These are phyloP conservation scores for Coniochaeta ligniaria DNA, from an alignment of 2,329 filamentous ascomycete genomes.

Conservation along the genomic window DNA sequence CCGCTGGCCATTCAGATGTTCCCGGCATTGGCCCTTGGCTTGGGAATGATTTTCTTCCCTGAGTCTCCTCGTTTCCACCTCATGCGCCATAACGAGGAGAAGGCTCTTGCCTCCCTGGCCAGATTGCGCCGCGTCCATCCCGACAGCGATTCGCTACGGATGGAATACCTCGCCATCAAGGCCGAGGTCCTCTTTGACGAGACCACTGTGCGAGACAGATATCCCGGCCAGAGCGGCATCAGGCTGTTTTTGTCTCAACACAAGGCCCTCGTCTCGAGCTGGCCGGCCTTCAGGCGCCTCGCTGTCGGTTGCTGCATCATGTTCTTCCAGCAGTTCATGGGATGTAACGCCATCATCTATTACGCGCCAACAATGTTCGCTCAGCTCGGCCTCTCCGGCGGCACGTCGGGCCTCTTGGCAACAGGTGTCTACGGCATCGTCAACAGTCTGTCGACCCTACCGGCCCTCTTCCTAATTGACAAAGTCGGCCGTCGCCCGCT, in stretches of 20 bases:
- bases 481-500: conserved; percentile 66
- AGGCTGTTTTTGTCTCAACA: conserved; percentile 23
- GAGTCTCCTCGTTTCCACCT: conserved; percentile 22
- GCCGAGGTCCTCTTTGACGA: conserved; percentile 29
- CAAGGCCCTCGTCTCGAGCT: conserved; percentile 19
- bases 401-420: conserved; percentile 60
- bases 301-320: conserved; percentile 48
- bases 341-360: conserved; percentile 55
- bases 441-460: conserved; percentile 53
- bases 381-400: conserved; percentile 60
- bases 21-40: conserved; percentile 23
- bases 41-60: conserved; percentile 23
- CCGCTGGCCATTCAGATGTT: conserved; percentile 29
- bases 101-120: conserved; percentile 22
- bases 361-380: conserved; percentile 68
- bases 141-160: conserved; percentile 19
- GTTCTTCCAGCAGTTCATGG: conserved; percentile 35
- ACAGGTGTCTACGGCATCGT: conserved; percentile 69
- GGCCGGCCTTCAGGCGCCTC: conserved; percentile 32
- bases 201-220: conserved; percentile 17
- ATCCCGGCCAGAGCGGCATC: conserved; percentile 21
- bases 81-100: conserved; percentile 18
- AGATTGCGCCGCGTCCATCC: conserved; percentile 23
- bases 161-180: conserved; percentile 28
- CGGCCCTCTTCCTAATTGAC: conserved; percentile 66